Evolutionary conservation across 2,329 filamentous ascomycete species (phyloP).

Genomic region (Neofusicoccum sp.): DNA sequence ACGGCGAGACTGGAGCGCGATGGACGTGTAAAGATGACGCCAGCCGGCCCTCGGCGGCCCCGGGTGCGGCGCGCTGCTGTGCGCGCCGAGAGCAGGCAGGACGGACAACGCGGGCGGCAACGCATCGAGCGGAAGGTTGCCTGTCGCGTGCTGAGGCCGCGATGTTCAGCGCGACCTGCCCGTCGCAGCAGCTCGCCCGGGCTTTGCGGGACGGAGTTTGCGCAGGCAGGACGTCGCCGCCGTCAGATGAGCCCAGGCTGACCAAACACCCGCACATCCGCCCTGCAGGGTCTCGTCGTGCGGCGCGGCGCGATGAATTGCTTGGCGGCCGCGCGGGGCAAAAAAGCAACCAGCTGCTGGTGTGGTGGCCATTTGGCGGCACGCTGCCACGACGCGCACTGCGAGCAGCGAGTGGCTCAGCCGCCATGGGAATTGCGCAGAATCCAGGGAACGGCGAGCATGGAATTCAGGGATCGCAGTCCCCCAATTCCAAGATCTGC

Average conservation of each 20-base stretch:
- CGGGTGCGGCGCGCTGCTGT: too few species aligned
- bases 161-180: constrained; percentile 3
- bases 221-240: background rate
- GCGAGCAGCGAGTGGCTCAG: constrained; percentile 3
- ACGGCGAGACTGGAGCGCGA: background rate
- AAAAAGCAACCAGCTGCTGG: background rate
- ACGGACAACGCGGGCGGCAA: too few species aligned
- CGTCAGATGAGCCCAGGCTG: background rate
- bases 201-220: constrained; percentile 11
- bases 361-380: constrained; percentile 12
- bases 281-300: constrained; percentile 6
- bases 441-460: background rate
- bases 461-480: constrained; percentile 1
- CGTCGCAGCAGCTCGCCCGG: background rate
- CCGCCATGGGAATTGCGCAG: background rate
- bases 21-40: constrained; percentile 3
- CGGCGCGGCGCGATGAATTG: constrained; percentile 6
- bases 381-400: constrained; percentile 6
- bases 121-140: background rate
- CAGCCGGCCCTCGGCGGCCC: background rate
- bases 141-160: background rate
- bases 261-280: background rate
- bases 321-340: background rate
- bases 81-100: too few species aligned
- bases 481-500: background rate